Evolutionary conservation across 768 basidiomycete genomes (phyloP).

Genomic region (Rossbeevera mucosa): DNA sequence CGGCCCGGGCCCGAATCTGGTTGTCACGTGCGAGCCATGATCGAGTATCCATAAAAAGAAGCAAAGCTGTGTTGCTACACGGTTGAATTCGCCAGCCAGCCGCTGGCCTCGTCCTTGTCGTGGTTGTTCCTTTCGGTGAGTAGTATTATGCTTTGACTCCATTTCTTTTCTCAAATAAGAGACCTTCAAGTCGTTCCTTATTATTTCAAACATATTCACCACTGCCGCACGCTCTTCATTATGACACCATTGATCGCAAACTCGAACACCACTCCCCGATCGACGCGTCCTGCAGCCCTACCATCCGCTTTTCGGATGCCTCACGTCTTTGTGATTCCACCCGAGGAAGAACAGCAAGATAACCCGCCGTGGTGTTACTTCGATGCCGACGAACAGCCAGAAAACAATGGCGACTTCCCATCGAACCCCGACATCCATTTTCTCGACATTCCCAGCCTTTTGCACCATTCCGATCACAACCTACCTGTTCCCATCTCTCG

Average conservation of each 20-base stretch:
- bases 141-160: not conserved
- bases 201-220: not conserved
- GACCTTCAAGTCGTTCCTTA: constrained; percentile 17
- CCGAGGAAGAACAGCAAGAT: constrained; percentile 49
- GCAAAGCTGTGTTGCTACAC: constrained; percentile 8
- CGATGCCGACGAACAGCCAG: constrained; percentile 39
- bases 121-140: constrained; percentile 15
- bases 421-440: constrained; percentile 30
- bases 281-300: constrained; percentile 3
- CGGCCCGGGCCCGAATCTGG: not conserved
- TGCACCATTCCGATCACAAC: constrained; percentile 12
- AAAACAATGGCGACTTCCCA: constrained; percentile 12
- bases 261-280: constrained; percentile 14
- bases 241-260: constrained; percentile 15
- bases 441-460: constrained; percentile 30
- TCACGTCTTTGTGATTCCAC: constrained; percentile 52
- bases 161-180: not conserved
- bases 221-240: not conserved
- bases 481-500: constrained; percentile 1
- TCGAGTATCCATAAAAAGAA: constrained; percentile 20
- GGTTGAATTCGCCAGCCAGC: constrained; percentile 15
- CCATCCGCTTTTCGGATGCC: constrained; percentile 33
- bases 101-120: constrained; percentile 13
- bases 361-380: constrained; percentile 55
- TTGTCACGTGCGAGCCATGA: constrained; percentile 16